Percentiles rank a stretch among this genome's conserved stretches.
Evolutionary conservation across 371 early-diverging fungal species (phyloP).

Genomic region (Mortierella sp.): DNA sequence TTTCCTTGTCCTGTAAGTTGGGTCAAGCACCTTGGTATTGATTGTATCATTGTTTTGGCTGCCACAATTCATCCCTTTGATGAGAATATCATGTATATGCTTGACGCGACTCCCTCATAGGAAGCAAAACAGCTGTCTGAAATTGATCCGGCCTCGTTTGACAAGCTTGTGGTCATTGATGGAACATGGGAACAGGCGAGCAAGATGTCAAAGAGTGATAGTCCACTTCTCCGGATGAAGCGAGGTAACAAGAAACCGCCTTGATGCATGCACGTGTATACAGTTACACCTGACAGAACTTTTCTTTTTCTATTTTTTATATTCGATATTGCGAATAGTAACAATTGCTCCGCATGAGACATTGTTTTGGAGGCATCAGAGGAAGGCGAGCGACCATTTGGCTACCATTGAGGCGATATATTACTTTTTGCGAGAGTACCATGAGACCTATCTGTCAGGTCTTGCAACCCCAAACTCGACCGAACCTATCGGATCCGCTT

Average conservation of each 20-base stretch:
- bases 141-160: slow-evolving; percentile 73
- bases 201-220: slow-evolving; percentile 69
- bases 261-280: too few species aligned
- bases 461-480: slow-evolving; percentile 6
- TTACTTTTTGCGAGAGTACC: slow-evolving; percentile 85
- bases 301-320: slow-evolving; percentile 29
- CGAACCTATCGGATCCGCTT: too few species aligned
- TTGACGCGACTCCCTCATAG: too few species aligned
- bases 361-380: slow-evolving; percentile 93
- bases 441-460: slow-evolving; percentile 39
- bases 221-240: slow-evolving; percentile 57
- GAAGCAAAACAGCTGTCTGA: slow-evolving; percentile 75
- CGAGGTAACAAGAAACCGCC: slow-evolving; percentile 61
- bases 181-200: slow-evolving; percentile 94
- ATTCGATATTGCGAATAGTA: slow-evolving; percentile 36
- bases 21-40: too few species aligned
- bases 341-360: slow-evolving; percentile 74
- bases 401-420: slow-evolving; percentile 97
- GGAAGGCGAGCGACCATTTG: slow-evolving; percentile 73
- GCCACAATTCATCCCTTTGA: too few species aligned
- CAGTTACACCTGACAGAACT: too few species aligned
- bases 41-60: slow-evolving; percentile 6
- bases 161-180: slow-evolving; percentile 88
- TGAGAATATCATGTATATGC: too few species aligned
- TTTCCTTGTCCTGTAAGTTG: slow-evolving; percentile 87